phyloP scores from a whole-genome alignment of 768 basidiomycete species.

The Clitopilus passeckerianus region DNA sequence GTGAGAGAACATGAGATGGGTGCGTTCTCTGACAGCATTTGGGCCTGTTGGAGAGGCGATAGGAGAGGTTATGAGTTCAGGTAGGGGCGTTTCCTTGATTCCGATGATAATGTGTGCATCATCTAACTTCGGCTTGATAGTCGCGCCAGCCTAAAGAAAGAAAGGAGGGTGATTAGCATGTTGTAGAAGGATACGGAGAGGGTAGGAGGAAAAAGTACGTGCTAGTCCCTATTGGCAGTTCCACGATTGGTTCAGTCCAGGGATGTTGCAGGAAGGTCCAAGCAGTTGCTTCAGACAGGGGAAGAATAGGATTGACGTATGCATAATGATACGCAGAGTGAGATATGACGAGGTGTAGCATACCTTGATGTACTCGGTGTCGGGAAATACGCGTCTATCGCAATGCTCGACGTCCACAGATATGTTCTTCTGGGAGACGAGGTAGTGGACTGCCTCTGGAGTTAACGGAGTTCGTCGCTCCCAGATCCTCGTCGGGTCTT shows the following conservation, averaged over 20 bases:
- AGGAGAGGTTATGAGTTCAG: conserved; percentile 49
- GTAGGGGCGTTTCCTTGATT: conserved; percentile 82
- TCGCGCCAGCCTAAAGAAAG: conserved; percentile 68
- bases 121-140: conserved; percentile 46
- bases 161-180: conserved; percentile 1
- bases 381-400: conserved; percentile 65
- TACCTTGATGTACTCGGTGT: conserved; percentile 64
- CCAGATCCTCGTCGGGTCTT: conserved; percentile 80
- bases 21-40: conserved; percentile 33
- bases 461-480: conserved; percentile 83
- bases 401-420: conserved; percentile 75
- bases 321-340: neutral
- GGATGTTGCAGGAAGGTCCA: conserved; percentile 1
- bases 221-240: neutral
- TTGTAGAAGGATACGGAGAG: neutral
- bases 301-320: neutral
- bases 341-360: conserved; percentile 11
- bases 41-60: conserved; percentile 15
- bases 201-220: neutral
- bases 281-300: neutral
- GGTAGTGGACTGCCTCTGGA: conserved; percentile 61
- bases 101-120: conserved; percentile 76
- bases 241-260: conserved; percentile 1
- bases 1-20: conserved; percentile 90
- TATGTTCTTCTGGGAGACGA: conserved; percentile 52